Conservation (phyloP, 805 yeast species). For the Wickerhamomyces hampshirensis region DNA sequence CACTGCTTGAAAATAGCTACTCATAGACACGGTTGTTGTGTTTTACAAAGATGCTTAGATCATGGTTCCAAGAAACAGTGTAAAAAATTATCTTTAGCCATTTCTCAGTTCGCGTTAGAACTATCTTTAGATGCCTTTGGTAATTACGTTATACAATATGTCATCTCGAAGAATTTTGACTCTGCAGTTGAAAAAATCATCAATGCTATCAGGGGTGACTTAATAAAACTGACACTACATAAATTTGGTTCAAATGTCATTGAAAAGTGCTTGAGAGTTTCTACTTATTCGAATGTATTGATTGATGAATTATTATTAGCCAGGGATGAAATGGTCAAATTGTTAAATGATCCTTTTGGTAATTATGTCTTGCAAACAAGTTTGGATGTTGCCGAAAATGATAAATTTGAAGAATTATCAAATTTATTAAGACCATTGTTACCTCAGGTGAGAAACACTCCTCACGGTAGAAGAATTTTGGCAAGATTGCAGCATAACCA, state of each 20-base stretch:
- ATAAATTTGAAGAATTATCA: slow-evolving; percentile 51
- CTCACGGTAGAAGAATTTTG: slow-evolving; percentile 92
- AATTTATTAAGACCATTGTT: slow-evolving; percentile 66
- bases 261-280: slow-evolving; percentile 71
- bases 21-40: slow-evolving; percentile 97
- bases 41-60: slow-evolving; percentile 90
- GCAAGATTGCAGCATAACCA: slow-evolving; percentile 46
- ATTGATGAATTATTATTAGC: slow-evolving; percentile 43
- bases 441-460: slow-evolving; percentile 79
- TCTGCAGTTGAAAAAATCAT: slow-evolving; percentile 30
- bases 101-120: slow-evolving; percentile 62
- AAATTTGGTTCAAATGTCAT: slow-evolving; percentile 93
- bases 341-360: slow-evolving; percentile 88
- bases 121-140: slow-evolving; percentile 93
- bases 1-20: slow-evolving; percentile 82
- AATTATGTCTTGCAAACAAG: slow-evolving; percentile 94
- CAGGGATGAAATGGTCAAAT: slow-evolving; percentile 33
- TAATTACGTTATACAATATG: slow-evolving; percentile 94
- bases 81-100: slow-evolving; percentile 55
- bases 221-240: slow-evolving; percentile 60
- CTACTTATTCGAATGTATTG: slow-evolving; percentile 41
- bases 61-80: slow-evolving; percentile 75
- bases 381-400: slow-evolving; percentile 49
- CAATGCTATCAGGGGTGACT: slow-evolving; percentile 28
- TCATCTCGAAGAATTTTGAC: slow-evolving; percentile 43